phyloP scores from a whole-genome alignment of 805 yeast genomes.

The Starmerella stellata region DNA sequence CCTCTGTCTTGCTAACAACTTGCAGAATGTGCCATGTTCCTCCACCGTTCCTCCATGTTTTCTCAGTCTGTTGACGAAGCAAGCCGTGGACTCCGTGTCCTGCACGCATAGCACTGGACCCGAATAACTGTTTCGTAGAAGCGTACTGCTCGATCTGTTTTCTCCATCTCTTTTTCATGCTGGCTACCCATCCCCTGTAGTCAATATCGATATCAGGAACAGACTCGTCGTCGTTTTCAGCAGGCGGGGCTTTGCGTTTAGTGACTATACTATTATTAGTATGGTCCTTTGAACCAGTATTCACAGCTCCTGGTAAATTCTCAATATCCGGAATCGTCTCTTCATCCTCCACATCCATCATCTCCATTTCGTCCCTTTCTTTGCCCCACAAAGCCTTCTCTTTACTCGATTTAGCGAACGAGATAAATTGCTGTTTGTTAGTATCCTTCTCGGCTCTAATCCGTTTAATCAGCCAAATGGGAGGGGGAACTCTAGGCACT shows the following conservation, averaged over 20 bases:
- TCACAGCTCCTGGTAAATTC: slow-evolving; percentile 35
- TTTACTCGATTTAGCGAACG: slow-evolving; percentile 33
- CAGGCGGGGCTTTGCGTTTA: slow-evolving; percentile 21
- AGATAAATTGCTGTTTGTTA: slow-evolving; percentile 51
- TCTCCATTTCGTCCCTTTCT: slow-evolving; percentile 23
- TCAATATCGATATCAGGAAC: slow-evolving; percentile 23
- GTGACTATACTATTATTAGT: neutral
- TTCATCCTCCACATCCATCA: neutral
- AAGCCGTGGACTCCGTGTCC: slow-evolving; percentile 40
- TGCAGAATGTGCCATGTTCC: slow-evolving; percentile 76
- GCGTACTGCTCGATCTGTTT: slow-evolving; percentile 52
- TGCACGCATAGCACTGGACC: slow-evolving; percentile 34
- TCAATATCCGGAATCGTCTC: slow-evolving; percentile 44
- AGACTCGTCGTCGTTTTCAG: slow-evolving; percentile 16
- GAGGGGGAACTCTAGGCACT: slow-evolving; percentile 84
- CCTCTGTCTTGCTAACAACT: slow-evolving; percentile 31
- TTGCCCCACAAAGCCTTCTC: slow-evolving; percentile 9
- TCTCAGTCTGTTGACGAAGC: slow-evolving; percentile 59
- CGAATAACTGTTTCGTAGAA: slow-evolving; percentile 64
- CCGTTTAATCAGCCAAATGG: slow-evolving; percentile 69
- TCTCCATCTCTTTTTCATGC: slow-evolving; percentile 79
- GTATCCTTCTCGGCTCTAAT: slow-evolving; percentile 45
- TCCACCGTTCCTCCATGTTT: slow-evolving; percentile 35
- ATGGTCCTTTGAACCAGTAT: slow-evolving; percentile 15
- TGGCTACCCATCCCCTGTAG: slow-evolving; percentile 34